phyloP scores from a whole-genome alignment of 208 protist species.

The Trypanosoma lewisi region DNA sequence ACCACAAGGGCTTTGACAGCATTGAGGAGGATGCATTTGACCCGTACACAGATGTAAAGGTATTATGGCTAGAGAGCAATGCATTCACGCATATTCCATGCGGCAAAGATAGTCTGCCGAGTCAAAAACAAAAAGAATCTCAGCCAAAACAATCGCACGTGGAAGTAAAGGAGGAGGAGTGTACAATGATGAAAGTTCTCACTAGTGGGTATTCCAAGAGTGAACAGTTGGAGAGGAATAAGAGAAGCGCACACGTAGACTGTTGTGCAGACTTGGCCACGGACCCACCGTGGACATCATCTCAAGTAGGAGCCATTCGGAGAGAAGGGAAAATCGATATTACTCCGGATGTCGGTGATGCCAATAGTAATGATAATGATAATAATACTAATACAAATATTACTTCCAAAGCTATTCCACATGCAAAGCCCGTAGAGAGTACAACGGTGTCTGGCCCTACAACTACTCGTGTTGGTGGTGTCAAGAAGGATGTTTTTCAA shows the following conservation, averaged over 20 bases:
- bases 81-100: conserved; percentile 61
- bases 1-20: conserved; percentile 86
- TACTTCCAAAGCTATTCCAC: background rate
- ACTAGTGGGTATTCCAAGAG: conserved; percentile 18
- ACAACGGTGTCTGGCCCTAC: background rate
- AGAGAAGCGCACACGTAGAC: conserved; percentile 34
- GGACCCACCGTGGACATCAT: background rate
- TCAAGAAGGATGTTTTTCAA: conserved; percentile 70
- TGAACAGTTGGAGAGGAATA: background rate
- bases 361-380: background rate
- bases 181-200: background rate
- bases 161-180: conserved; percentile 5
- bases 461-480: conserved; percentile 12
- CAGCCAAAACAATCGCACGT: conserved; percentile 17
- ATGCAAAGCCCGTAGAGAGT: background rate
- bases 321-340: background rate
- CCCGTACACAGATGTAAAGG: conserved; percentile 84
- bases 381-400: background rate
- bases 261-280: conserved; percentile 20
- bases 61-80: conserved; percentile 94
- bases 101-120: conserved; percentile 46
- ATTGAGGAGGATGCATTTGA: conserved; percentile 84
- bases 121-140: background rate
- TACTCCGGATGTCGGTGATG: conserved; percentile 9
- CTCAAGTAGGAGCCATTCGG: background rate